Evolutionary conservation across 2,329 filamentous ascomycete genomes (phyloP).

Genomic region (Penicillium hesseltinei): DNA sequence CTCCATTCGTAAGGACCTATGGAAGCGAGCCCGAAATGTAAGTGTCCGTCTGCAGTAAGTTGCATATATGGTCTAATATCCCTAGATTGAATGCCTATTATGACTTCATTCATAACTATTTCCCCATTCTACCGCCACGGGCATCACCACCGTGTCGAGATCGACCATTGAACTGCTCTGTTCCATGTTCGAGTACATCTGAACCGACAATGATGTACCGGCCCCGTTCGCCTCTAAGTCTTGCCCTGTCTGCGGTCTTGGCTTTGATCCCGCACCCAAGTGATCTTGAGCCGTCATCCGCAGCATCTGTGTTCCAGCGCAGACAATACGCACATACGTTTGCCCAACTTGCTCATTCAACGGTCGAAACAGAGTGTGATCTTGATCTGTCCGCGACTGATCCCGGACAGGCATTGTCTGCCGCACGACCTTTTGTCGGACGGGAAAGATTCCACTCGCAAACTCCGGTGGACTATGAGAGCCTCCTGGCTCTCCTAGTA

Average conservation of each 20-base stretch:
- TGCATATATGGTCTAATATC: conserved; percentile 16
- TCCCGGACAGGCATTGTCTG: conserved; percentile 41
- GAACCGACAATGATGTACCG: conserved; percentile 36
- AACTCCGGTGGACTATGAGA: conserved; percentile 43
- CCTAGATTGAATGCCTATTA: conserved; percentile 47
- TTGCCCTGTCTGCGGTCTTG: conserved; percentile 45
- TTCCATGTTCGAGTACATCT: conserved; percentile 31
- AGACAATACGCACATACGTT: conserved; percentile 42
- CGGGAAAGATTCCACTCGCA: conserved; percentile 40
- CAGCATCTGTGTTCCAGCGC: conserved; percentile 37
- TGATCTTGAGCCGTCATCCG: conserved; percentile 37
- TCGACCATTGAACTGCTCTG: conserved; percentile 33
- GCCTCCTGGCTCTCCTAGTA: conserved; percentile 41
- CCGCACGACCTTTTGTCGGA: conserved; percentile 30
- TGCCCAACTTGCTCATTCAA: conserved; percentile 39
- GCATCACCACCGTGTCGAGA: conserved; percentile 30
- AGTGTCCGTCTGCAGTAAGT: conserved; percentile 13
- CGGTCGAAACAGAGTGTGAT: conserved; percentile 45
- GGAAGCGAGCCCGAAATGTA: conserved; percentile 44
- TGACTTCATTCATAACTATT: conserved; percentile 47
- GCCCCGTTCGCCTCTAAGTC: conserved; percentile 44
- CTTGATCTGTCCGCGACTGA: conserved; percentile 41
- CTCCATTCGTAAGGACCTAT: conserved; percentile 39
- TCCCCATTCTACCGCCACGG: conserved; percentile 45
- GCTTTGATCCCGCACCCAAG: conserved; percentile 44